Evolutionary conservation across 768 basidiomycete species (phyloP).

Genomic region (Tricholoma sp.): DNA sequence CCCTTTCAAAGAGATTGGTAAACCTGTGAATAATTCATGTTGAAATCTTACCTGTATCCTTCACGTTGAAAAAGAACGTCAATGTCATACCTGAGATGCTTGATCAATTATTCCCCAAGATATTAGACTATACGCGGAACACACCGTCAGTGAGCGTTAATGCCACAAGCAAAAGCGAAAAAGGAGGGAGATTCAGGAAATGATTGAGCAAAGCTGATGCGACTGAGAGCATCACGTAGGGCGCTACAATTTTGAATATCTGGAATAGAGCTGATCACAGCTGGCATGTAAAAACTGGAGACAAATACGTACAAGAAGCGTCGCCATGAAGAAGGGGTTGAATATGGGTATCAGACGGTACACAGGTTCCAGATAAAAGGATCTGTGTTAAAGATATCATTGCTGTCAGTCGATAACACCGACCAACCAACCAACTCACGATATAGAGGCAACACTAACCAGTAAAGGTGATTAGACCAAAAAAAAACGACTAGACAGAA

Average conservation of each 20-base stretch:
- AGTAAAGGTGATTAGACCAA: constrained; percentile 1
- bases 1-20: constrained; percentile 31
- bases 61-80: constrained; percentile 79
- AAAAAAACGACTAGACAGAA: background rate
- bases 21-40: background rate
- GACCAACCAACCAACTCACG: constrained; percentile 38
- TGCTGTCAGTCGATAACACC: background rate
- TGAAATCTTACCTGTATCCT: constrained; percentile 56
- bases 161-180: constrained; percentile 76
- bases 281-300: background rate
- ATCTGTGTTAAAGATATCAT: constrained; percentile 29
- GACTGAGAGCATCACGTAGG: constrained; percentile 73
- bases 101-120: background rate
- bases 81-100: constrained; percentile 64
- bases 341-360: constrained; percentile 85
- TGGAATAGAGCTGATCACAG: constrained; percentile 19
- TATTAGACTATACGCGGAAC: constrained; percentile 14
- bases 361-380: constrained; percentile 85
- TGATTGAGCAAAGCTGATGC: constrained; percentile 66
- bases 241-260: constrained; percentile 80
- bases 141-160: constrained; percentile 67
- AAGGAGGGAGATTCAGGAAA: constrained; percentile 64
- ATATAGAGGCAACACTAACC: constrained; percentile 74
- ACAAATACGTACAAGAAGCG: constrained; percentile 48
- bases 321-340: constrained; percentile 79